A percentile compares a stretch with the other conserved stretches of the same genome.
Evolutionary conservation across 2,329 filamentous ascomycete species (phyloP).

Genomic region (Ceratocystis smalleyi): DNA sequence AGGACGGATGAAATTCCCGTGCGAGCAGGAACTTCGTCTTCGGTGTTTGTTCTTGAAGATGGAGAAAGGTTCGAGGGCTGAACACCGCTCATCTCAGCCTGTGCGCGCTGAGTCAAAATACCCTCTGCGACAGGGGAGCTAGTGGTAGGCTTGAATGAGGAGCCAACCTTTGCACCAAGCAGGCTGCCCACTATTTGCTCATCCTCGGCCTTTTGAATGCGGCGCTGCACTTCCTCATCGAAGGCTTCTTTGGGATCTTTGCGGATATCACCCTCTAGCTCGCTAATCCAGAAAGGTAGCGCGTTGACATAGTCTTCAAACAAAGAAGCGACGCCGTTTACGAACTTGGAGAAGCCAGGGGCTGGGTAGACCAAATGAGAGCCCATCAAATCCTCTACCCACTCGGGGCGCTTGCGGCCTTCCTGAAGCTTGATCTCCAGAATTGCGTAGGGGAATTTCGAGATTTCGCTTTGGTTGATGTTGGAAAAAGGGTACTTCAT

Average conservation of each 20-base stretch:
- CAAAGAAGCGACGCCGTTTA: conserved; percentile 77
- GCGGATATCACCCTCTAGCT: conserved; percentile 84
- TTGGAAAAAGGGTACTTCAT: conserved; percentile 79
- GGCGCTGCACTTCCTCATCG: conserved; percentile 75
- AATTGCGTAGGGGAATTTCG: conserved; percentile 76
- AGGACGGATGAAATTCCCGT: conserved; percentile 51
- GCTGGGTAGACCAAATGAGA: conserved; percentile 85
- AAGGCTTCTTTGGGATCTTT: conserved; percentile 83
- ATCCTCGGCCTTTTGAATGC: conserved; percentile 67
- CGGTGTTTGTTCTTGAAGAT: conserved; percentile 24
- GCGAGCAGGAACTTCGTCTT: conserved; percentile 22
- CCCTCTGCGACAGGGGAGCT: conserved; percentile 56
- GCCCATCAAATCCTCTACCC: conserved; percentile 81
- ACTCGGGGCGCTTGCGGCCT: conserved; percentile 57
- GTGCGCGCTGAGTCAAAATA: conserved; percentile 27
- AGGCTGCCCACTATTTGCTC: conserved; percentile 82
- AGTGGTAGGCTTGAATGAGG: conserved; percentile 42
- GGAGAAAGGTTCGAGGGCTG: conserved; percentile 12
- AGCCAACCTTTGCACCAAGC: conserved; percentile 42
- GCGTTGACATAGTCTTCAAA: conserved; percentile 96
- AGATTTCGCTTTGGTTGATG: conserved; percentile 82
- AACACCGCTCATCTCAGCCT: conserved; percentile 22
- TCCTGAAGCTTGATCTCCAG: conserved; percentile 83
- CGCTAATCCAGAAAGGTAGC: conserved; percentile 88
- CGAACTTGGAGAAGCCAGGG: conserved; percentile 89